Evolutionary conservation across 208 protist genomes (phyloP).

Genomic region (Acanthamoeba sp.): DNA sequence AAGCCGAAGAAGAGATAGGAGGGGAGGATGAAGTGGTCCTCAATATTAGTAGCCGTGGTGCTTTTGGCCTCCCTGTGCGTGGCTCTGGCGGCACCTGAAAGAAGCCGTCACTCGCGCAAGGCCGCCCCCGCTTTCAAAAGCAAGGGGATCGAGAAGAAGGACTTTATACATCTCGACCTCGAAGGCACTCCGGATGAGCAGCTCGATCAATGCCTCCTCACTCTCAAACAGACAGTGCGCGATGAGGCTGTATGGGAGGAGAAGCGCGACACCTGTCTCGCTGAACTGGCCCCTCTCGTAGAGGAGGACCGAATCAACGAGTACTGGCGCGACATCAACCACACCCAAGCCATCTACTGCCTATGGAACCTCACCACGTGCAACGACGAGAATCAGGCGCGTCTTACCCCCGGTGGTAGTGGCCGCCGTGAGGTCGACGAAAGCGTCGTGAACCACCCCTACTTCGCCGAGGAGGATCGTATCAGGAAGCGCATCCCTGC

Average conservation of each 20-base stretch:
- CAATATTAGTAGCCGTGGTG: no score
- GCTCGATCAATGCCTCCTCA: not conserved
- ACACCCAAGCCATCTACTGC: not conserved
- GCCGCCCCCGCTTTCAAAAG: no score
- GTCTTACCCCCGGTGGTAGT: rapidly evolving
- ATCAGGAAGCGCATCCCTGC: not conserved
- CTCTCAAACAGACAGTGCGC: not conserved
- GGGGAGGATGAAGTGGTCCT: no score
- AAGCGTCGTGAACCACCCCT: not conserved
- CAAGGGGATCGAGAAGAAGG: no score
- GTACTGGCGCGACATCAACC: not conserved
- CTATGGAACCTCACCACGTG: not conserved
- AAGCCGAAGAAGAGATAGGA: no score
- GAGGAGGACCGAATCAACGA: not conserved
- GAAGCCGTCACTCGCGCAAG: no score
- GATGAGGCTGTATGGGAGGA: not conserved
- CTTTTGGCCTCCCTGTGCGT: no score
- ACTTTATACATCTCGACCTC: no score
- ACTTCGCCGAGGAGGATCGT: not conserved
- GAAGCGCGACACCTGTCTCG: not conserved
- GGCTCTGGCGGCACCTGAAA: no score
- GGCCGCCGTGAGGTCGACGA: not conserved
- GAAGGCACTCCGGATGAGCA: no score
- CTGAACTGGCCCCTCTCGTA: not conserved
- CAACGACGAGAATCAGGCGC: not conserved